These are phyloP conservation scores for Arctium lappa DNA, from an alignment of 129 eudicot species.

Conservation along the genomic window DNA sequence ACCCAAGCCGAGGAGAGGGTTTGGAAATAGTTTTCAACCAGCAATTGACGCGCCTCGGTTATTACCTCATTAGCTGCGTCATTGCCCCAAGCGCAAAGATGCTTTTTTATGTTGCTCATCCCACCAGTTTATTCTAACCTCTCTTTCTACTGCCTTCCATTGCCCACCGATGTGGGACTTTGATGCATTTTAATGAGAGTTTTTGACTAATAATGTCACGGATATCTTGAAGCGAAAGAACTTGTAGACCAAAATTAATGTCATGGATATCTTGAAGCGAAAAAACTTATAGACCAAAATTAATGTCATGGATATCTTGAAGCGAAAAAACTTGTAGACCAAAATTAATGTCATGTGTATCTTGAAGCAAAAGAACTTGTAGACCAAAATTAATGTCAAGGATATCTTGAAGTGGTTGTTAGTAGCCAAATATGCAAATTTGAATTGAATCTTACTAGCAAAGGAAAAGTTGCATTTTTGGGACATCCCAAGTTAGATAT, in stretches of 20 bases:
- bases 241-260: not conserved
- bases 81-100: conserved; percentile 71
- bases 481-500: not conserved
- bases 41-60: conserved; percentile 73
- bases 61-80: conserved; percentile 72
- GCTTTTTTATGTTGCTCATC: not conserved
- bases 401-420: not conserved
- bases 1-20: conserved; percentile 30
- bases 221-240: too few species aligned
- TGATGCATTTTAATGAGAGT: too few species aligned
- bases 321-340: too few species aligned
- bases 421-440: not conserved
- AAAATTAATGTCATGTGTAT: too few species aligned
- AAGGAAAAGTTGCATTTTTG: not conserved
- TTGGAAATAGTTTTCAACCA: conserved; percentile 48
- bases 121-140: not conserved
- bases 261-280: not conserved
- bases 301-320: too few species aligned
- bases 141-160: not conserved
- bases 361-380: too few species aligned
- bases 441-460: not conserved
- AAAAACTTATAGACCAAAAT: not conserved
- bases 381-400: not conserved
- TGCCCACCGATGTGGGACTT: too few species aligned
- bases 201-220: too few species aligned